These are phyloP conservation scores for Salix brachista DNA, from an alignment of 345 rosid species.

Conservation along the genomic window DNA sequence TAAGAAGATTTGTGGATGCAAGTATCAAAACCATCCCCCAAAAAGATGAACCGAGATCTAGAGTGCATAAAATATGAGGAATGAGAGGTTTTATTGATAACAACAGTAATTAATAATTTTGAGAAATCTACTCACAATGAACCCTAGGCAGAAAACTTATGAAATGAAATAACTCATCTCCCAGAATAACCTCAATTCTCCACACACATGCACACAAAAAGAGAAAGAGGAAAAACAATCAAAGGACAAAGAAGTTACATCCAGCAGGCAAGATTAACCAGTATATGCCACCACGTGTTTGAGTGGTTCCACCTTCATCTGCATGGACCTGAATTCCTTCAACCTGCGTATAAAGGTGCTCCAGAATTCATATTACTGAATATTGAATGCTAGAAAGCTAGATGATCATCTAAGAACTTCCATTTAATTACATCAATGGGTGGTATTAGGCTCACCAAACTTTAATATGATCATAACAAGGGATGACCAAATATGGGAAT, in stretches of 20 bases:
- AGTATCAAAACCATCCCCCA: slow-evolving; percentile 97
- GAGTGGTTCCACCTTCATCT: slow-evolving; percentile 85
- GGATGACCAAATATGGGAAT: neutral
- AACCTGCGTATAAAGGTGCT: slow-evolving; percentile 43
- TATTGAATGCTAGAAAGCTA: neutral
- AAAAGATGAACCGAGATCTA: slow-evolving; percentile 96
- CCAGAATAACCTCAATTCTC: neutral
- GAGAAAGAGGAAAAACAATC: neutral
- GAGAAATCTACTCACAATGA: neutral
- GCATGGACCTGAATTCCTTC: slow-evolving; percentile 90
- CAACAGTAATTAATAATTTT: neutral
- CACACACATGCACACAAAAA: neutral
- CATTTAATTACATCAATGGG: neutral
- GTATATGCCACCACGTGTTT: slow-evolving; percentile 84
- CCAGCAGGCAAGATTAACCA: slow-evolving; percentile 96
- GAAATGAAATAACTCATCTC: neutral
- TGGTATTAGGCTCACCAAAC: neutral
- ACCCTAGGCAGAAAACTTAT: neutral
- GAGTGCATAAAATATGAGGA: slow-evolving; percentile 5
- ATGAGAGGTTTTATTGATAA: neutral
- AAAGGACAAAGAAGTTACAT: slow-evolving; percentile 46
- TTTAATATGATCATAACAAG: neutral
- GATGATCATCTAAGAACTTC: neutral
- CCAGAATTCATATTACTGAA: neutral
- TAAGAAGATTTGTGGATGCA: slow-evolving; percentile 75